Base-by-base conservation (phyloP, 2,329 filamentous ascomycete species). In the Cercospora sesami region DNA sequence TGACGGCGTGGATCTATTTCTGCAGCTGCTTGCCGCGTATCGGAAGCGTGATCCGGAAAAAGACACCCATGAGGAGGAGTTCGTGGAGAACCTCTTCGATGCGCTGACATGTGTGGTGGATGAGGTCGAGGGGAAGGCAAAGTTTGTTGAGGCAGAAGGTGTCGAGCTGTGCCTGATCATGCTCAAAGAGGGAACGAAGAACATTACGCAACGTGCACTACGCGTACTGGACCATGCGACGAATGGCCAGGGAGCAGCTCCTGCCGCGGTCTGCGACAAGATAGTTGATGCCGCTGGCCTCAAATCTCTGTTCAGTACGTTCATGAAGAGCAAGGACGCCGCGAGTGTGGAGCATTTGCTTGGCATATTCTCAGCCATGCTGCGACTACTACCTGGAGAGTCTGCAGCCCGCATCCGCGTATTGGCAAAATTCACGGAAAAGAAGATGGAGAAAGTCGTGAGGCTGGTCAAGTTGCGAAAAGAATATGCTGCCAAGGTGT, bases 401-500 rank as follows among this genome's bases (percentile, higher is more conserved):
- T 93, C 92, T 1, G 84, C 92, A 0, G 85, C 89, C 33, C 87
- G 95, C 5, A 96, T 98, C 73, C 88, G 95, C 4, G 87, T 90
- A 0, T 85, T 98, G 4, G 94, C 94, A 59, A 99, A 99, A 77
- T 98, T 98, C 75, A 91, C 97, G 18, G 95, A 99, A 79, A 96
- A 93, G 77, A 89, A 97, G 72, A 97, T 96, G 78, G 92, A 90
- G 73, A 98, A 98, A 83, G 87, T 93, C 42, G 81, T 78, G 5
- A 92, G 89, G 76, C 83, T 98, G 4, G 79, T 96, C 39, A 83
- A 86, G 68, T 79, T 97, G 59, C 87, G 94, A 48, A 82, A 87
- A 59, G 90, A 91, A 12, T 96, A 93, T 77, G 86, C 86, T 0
- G 82, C 84, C 0, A 85, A 87, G 16, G 80, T 96, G 1, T 82